These are phyloP conservation scores for Magnusiomyces magnusii DNA, from an alignment of 1,139 yeast species.

Conservation along the genomic window DNA sequence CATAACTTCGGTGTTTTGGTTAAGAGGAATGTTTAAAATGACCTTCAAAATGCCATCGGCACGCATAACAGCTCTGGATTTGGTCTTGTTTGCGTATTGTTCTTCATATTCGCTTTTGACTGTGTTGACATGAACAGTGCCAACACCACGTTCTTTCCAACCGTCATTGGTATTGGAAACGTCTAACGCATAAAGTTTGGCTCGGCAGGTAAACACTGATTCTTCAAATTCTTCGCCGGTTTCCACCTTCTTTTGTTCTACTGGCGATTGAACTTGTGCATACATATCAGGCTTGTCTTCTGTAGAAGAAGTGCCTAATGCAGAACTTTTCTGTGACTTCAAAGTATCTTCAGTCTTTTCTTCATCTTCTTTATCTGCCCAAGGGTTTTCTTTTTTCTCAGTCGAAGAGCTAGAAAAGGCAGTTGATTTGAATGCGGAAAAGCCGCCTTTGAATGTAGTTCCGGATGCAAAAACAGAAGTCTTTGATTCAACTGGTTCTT, in stretches of 20 bases:
- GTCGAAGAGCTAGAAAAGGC: conserved; percentile 7
- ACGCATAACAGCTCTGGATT: conserved; percentile 75
- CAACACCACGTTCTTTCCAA: conserved; percentile 96
- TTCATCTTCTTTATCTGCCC: conserved; percentile 17
- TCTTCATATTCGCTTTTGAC: conserved; percentile 30
- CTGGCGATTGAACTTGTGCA: conserved; percentile 40
- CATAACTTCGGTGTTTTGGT: conserved; percentile 45
- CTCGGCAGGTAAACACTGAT: conserved; percentile 59
- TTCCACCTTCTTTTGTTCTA: conserved; percentile 44
- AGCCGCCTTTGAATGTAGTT: conserved; percentile 19
- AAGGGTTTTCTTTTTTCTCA: conserved; percentile 16
- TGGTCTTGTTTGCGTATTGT: conserved; percentile 22
- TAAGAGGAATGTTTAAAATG: conserved; percentile 66
- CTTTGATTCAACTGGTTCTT: background rate
- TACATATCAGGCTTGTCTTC: conserved; percentile 27
- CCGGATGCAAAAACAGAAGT: background rate
- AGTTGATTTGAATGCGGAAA: conserved; percentile 11
- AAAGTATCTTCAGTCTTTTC: conserved; percentile 14
- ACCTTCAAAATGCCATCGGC: conserved; percentile 81
- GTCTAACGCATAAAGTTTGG: conserved; percentile 72
- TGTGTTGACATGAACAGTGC: conserved; percentile 73
- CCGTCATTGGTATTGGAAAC: conserved; percentile 53
- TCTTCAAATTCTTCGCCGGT: conserved; percentile 92
- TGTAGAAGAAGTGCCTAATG: conserved; percentile 28
- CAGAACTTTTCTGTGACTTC: conserved; percentile 20